phyloP scores from a whole-genome alignment of 495 filamentous ascomycete genomes.

The Penicillium verhagenii region DNA sequence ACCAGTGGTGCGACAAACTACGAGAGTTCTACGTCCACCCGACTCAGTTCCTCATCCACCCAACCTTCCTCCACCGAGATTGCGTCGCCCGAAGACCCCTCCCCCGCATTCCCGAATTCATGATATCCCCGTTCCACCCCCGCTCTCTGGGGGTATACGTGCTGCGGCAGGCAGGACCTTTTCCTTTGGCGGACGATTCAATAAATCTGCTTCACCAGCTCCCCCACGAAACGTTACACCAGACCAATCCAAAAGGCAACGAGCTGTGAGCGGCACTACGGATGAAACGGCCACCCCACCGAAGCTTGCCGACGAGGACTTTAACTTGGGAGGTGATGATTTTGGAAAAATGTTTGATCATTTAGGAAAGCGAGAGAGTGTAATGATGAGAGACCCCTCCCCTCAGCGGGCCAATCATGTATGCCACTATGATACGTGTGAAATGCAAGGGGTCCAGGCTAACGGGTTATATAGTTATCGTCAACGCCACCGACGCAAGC shows the following conservation, averaged over 20 bases:
- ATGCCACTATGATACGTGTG: slow-evolving; percentile 7
- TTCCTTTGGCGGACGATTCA: slow-evolving; percentile 58
- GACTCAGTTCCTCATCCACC: slow-evolving; percentile 71
- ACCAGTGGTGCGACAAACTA: slow-evolving; percentile 60
- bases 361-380: slow-evolving; percentile 56
- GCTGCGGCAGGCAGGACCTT: slow-evolving; percentile 70
- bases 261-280: slow-evolving; percentile 56
- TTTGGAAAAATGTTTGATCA: slow-evolving; percentile 69
- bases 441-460: slow-evolving; percentile 10
- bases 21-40: slow-evolving; percentile 61
- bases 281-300: slow-evolving; percentile 69
- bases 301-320: slow-evolving; percentile 58
- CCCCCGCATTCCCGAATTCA: slow-evolving; percentile 50
- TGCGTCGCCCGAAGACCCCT: slow-evolving; percentile 54
- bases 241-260: slow-evolving; percentile 36
- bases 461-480: slow-evolving; percentile 25
- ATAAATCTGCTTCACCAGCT: slow-evolving; percentile 31
- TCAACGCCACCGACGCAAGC: slow-evolving; percentile 18
- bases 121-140: slow-evolving; percentile 56
- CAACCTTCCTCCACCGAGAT: slow-evolving; percentile 69
- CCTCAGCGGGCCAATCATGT: slow-evolving; percentile 21
- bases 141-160: slow-evolving; percentile 52
- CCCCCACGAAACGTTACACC: slow-evolving; percentile 46
- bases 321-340: slow-evolving; percentile 56
- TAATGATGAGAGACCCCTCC: slow-evolving; percentile 22